Evolutionary conservation across 352 stramenopile genomes (phyloP), one percentile per base, ranked within the genome.

Genomic region (Globisporangium iwayamae): DNA sequence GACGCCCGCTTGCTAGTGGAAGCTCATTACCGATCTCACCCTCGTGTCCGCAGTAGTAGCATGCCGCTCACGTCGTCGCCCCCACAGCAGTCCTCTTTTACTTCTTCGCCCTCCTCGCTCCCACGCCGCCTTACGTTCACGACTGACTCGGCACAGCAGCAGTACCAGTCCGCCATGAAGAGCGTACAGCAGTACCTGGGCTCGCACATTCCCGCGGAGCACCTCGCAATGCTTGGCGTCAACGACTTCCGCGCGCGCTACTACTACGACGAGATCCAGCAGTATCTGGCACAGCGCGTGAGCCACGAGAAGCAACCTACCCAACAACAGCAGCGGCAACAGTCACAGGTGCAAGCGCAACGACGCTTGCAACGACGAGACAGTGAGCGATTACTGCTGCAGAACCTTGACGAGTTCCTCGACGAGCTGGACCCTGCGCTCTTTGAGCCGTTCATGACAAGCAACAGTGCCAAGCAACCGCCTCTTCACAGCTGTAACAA

Each of bases 211-310:
- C 20, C 63, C 4, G 22, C 48, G 25, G 73, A 75, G 0, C 67
- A 81, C 16, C 62, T 78, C 48, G 75, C 81, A 20, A 54, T 81
- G 32, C 70, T 85, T 7, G 74, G 75, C n/a, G 75, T 87, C 41
- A 70, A 79, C 61, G 78, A 87, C 56, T 71, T 63, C n/a, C 75
- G 72, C 48, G 78, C 78, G 22, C 74, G 75, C 61, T 71, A 64
- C 53, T 78, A 79, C 46, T 86, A 82, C 56, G 77, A 80, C 18
- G 77, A 86, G 71, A 86, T 86, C 64, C 77, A 86, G 66, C 67
- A 78, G 11, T 86, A 82, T 54, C 66, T 86, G 6, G 71, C 74
- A 47, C 77, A 71, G 53, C 81, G 81, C 41, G 62, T 51, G 45
- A 75, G 51, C 46, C 61, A 50, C 16, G 48, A 50, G 28, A 38